Evolutionary conservation across 225 moss, liverwort and hornwort genomes (phyloP), one percentile per base, ranked within the genome.

Genomic region (Climacium dendroides): DNA sequence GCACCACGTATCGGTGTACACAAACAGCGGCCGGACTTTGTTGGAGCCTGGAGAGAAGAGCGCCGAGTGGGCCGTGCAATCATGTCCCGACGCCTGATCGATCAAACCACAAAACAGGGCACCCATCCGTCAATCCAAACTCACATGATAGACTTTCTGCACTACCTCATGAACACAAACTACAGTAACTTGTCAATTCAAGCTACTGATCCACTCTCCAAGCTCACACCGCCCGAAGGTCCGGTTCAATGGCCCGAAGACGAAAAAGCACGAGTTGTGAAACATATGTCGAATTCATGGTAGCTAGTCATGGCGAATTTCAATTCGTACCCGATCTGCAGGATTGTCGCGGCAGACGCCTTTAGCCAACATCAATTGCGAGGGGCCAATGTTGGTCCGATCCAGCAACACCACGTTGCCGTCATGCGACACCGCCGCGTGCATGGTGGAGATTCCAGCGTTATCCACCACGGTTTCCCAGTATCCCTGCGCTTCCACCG

Each of bases 1-100:
- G 88, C 92, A 94, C 92, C 92, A 94, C n/a, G 94, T 92, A 80
- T 94, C 94, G 25, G 94, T 93, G 89, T n/a, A 88, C 35, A 93
- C 77, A 37, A 45, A 87, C 71, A 94, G 63, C 19, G 94, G 94
- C 37, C 84, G 74, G 62, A 93, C 8, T 10, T 50, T 78, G 87
- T 92, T 94, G 39, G 80, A 83, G 79, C 88, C 87, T 43, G 92
- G 92, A 58, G 81, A 79, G 84, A 48, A 94, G 76, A 92, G 91
- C 12, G 90, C 94, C 35, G 94, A 94, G 57, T 94, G 94, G 22
- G 94, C 94, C 3, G 90, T 91, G 39, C 94, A 94, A 60, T 94
- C 94, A 67, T 91, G 91, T 66, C 6, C 32, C 52, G 53, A 85
- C 61, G 82, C 87, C 90, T 93, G 89, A 25, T 79, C 43, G 6